These are phyloP conservation scores for Picochlorum sp. DNA, from an alignment of 139 green algal species.

Conservation along the genomic window DNA sequence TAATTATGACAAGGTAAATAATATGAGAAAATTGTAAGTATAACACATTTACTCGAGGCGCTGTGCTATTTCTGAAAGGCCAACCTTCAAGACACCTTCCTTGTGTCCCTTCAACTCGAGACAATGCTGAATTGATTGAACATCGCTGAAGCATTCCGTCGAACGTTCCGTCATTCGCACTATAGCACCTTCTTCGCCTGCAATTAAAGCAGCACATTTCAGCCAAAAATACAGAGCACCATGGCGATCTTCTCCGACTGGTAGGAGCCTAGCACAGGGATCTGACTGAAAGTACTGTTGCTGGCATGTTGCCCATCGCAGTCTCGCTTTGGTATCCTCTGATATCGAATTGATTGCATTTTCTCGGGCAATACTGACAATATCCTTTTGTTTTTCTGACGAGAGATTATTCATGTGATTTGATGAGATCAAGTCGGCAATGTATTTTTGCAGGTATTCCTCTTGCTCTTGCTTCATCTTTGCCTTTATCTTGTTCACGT, in stretches of 20 bases:
- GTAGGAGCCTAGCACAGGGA: conserved; percentile 1
- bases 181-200: neutral
- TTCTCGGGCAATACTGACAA: neutral
- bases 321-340: neutral
- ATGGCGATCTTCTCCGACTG: conserved; percentile 24
- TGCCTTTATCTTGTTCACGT: neutral
- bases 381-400: neutral
- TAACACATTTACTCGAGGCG: neutral
- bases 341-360: neutral
- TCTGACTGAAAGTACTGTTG: conserved; percentile 9
- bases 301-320: neutral
- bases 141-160: too few relatives aligned
- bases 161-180: neutral
- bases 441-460: neutral
- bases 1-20: too few relatives aligned
- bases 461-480: neutral
- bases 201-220: neutral
- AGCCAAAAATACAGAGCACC: conserved; percentile 25
- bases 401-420: neutral
- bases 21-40: too few relatives aligned
- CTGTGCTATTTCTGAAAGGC: neutral
- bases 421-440: neutral
- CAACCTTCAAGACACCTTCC: neutral
- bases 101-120: neutral
- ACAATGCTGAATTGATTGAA: neutral